Evolutionary conservation across 2,329 filamentous ascomycete species (phyloP).

Genomic region (Pseudogymnoascus sp.): DNA sequence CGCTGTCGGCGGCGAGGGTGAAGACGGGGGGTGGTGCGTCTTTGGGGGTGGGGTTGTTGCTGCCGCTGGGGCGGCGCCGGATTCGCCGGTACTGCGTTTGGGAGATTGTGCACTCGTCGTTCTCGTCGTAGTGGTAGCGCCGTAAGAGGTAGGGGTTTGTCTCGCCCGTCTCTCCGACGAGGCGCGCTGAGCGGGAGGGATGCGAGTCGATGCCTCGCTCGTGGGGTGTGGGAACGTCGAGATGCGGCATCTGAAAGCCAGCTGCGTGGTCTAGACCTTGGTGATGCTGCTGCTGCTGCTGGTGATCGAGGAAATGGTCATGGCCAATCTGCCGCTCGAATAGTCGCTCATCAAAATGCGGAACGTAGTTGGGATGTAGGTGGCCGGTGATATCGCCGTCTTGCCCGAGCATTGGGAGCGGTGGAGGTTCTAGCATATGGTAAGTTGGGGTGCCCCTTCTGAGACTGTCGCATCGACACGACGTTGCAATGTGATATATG

Average conservation of each 20-base stretch:
- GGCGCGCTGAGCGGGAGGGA: constrained; percentile 21
- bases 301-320: constrained; percentile 16
- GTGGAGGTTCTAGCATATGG: not conserved
- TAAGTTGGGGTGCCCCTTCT: not conserved
- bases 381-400: not conserved
- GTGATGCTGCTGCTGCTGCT: constrained; percentile 17
- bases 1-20: constrained; percentile 27
- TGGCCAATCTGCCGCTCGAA: constrained; percentile 22
- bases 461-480: not conserved
- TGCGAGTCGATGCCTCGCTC: constrained; percentile 23
- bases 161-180: constrained; percentile 29
- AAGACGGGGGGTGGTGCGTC: constrained; percentile 27
- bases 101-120: constrained; percentile 28
- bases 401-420: not conserved
- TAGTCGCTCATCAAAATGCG: not conserved
- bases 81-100: constrained; percentile 27
- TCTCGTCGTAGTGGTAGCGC: constrained; percentile 25
- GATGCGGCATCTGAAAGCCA: constrained; percentile 21
- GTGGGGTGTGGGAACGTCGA: constrained; percentile 17
- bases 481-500: not conserved
- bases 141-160: constrained; percentile 27
- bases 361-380: not conserved
- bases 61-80: constrained; percentile 14
- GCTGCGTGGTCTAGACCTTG: constrained; percentile 18
- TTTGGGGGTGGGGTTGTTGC: constrained; percentile 18